These are phyloP conservation scores for Penicillium sp. DNA, from an alignment of 2,329 filamentous ascomycete genomes.

Conservation along the genomic window DNA sequence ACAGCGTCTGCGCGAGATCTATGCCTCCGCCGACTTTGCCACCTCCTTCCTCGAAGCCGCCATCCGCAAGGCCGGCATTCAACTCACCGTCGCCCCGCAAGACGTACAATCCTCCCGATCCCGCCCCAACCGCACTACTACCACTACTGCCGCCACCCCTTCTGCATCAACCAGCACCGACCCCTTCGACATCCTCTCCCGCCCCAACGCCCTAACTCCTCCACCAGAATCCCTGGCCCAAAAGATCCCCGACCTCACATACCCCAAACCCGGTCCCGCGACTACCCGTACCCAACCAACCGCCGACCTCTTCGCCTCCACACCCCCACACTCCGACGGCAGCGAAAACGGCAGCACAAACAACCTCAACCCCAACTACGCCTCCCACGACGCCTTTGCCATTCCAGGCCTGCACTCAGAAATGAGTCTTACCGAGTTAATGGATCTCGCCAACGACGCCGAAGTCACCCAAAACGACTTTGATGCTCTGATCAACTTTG, in stretches of 20 bases:
- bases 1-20: constrained; percentile 84
- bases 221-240: constrained; percentile 49
- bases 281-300: constrained; percentile 24
- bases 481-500: constrained; percentile 55
- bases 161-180: constrained; percentile 17
- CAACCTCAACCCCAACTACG: constrained; percentile 42
- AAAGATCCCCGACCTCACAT: constrained; percentile 48
- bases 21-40: constrained; percentile 94
- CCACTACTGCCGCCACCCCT: constrained; percentile 17
- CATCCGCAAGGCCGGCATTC: constrained; percentile 83
- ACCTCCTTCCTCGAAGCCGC: constrained; percentile 92
- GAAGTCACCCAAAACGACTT: constrained; percentile 55
- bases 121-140: constrained; percentile 5
- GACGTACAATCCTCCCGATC: constrained; percentile 38
- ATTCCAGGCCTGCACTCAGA: constrained; percentile 42
- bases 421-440: constrained; percentile 48
- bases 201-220: constrained; percentile 46
- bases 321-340: constrained; percentile 50
- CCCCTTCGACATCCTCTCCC: constrained; percentile 31
- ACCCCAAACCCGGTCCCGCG: constrained; percentile 36
- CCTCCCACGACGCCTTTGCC: constrained; percentile 37
- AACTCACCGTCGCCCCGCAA: constrained; percentile 60
- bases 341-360: constrained; percentile 52
- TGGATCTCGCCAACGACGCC: constrained; percentile 52
- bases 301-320: constrained; percentile 47